Evolutionary conservation across 352 stramenopile genomes (phyloP).

Genomic region (Globisporangium nagaii): DNA sequence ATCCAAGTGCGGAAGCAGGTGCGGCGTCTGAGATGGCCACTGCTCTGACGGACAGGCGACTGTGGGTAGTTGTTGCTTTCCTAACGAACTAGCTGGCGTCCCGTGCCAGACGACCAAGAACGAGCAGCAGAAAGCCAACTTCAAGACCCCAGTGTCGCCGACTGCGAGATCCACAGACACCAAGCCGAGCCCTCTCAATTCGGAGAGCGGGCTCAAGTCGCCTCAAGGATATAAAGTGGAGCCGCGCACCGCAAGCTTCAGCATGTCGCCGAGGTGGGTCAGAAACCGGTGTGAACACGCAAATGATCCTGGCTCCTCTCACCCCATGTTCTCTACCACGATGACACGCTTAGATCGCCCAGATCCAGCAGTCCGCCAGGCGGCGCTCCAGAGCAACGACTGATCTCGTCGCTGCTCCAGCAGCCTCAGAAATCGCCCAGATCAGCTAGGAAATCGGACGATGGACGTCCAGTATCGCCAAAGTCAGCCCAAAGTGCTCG

Average conservation of each 20-base stretch:
- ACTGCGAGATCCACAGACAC: not conserved
- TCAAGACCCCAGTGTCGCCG: constrained; percentile 3
- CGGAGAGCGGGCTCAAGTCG: not conserved
- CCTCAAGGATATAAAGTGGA: not conserved
- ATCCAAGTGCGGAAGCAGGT: constrained; percentile 42
- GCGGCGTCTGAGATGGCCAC: not conserved
- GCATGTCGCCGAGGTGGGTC: not conserved
- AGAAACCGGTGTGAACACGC: too few relatives aligned
- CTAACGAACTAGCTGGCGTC: not conserved
- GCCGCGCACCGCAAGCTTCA: not conserved
- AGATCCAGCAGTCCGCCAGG: too few relatives aligned
- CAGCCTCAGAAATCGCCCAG: not conserved
- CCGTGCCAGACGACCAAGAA: constrained; percentile 10
- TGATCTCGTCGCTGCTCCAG: not conserved
- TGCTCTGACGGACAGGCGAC: too few relatives aligned
- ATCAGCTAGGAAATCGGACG: not conserved
- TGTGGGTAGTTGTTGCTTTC: not conserved
- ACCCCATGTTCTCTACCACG: too few relatives aligned
- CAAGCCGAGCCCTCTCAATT: not conserved
- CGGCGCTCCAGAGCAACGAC: not conserved
- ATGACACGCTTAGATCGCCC: too few relatives aligned
- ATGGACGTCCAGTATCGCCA: not conserved
- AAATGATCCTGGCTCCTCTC: not conserved
- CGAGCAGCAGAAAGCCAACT: constrained; percentile 11
- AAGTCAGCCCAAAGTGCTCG: not conserved